A percentile compares a stretch with the other conserved stretches of the same genome.
Conservation (phyloP, 306 rosid genomes). For the Sophora flavescens region DNA sequence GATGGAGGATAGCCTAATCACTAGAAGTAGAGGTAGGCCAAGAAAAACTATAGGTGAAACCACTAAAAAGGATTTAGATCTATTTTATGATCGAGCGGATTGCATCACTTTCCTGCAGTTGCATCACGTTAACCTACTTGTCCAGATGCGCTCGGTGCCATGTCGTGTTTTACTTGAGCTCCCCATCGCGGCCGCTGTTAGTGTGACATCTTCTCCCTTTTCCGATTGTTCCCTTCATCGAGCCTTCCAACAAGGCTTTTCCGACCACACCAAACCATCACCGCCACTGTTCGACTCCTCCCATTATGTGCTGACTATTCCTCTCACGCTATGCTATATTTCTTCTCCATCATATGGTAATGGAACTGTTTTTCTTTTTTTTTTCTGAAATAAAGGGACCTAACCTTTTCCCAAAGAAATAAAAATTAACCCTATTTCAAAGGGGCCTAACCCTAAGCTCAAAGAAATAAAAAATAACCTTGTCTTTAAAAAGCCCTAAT, state of each 20-base stretch:
- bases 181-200: background rate
- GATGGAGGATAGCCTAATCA: no score
- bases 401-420: no score
- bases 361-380: background rate
- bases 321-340: background rate
- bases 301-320: background rate
- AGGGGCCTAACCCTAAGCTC: background rate
- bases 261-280: background rate
- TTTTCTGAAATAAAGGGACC: background rate
- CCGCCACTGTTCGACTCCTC: background rate
- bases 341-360: background rate
- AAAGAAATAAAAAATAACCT: background rate
- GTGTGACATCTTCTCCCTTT: background rate
- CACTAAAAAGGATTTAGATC: no score
- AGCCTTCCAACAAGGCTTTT: background rate
- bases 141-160: background rate
- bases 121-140: background rate
- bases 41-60: no score
- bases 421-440: background rate
- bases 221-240: background rate
- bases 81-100: no score
- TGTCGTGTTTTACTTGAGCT: no score
- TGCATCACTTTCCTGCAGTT: background rate
- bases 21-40: no score
- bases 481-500: no score